These are phyloP conservation scores for Scytalidium sp. DNA, from an alignment of 2,329 filamentous ascomycete species.

Conservation along the genomic window DNA sequence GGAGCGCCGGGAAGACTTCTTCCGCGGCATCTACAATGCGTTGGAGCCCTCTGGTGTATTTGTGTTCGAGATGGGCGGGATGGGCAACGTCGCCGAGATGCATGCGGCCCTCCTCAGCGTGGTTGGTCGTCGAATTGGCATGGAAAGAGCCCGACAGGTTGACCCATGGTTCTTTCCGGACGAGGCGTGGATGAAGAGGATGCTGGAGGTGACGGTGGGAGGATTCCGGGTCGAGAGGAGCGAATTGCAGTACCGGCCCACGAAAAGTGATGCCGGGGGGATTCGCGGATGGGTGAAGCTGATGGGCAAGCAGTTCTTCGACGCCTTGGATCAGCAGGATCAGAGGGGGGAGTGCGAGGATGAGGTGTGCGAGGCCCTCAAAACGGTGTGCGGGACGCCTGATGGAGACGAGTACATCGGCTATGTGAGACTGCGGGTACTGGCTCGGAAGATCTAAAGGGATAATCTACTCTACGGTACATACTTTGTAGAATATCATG, in stretches of 20 bases:
- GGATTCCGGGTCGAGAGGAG: slow-evolving; percentile 37
- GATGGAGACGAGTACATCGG: slow-evolving; percentile 55
- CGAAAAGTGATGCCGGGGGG: slow-evolving; percentile 53
- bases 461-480: too few relatives aligned
- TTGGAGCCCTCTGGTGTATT: slow-evolving; percentile 56
- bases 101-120: slow-evolving; percentile 53
- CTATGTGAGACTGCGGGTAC: slow-evolving; percentile 52
- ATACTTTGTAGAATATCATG: too few relatives aligned
- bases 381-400: slow-evolving; percentile 51
- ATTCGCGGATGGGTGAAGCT: slow-evolving; percentile 64
- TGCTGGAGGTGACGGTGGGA: slow-evolving; percentile 40
- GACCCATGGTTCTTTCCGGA: slow-evolving; percentile 74
- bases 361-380: slow-evolving; percentile 53
- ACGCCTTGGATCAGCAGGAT: slow-evolving; percentile 41
- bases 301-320: slow-evolving; percentile 59
- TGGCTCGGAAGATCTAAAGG: slow-evolving; percentile 36
- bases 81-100: slow-evolving; percentile 66
- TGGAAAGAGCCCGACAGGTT: slow-evolving; percentile 44
- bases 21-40: slow-evolving; percentile 46
- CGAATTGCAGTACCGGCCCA: slow-evolving; percentile 65
- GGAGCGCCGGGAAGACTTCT: slow-evolving; percentile 43
- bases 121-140: slow-evolving; percentile 46
- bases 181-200: slow-evolving; percentile 50
- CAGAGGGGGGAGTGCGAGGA: slow-evolving; percentile 50
- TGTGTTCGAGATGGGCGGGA: slow-evolving; percentile 69